phyloP scores from a whole-genome alignment of 1,284 basidiomycete genomes.

The Flammula alnicola region DNA sequence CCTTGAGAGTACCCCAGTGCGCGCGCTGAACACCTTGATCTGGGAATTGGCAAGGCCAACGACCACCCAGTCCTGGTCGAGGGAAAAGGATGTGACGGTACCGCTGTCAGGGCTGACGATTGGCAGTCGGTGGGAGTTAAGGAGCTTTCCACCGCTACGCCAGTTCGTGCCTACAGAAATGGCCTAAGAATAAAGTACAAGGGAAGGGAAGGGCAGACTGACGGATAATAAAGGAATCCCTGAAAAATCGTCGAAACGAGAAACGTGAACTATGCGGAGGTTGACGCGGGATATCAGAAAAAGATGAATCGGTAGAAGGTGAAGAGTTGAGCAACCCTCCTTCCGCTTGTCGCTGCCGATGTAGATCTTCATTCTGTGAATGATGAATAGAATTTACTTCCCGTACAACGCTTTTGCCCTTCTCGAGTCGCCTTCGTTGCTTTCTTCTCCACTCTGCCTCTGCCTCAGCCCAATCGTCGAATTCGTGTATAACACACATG shows the following conservation, averaged over 20 bases:
- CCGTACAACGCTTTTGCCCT: too few species aligned
- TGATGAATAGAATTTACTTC: too few species aligned
- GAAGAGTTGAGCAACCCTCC: neutral
- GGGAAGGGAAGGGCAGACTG: constrained; percentile 30
- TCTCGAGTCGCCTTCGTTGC: constrained; percentile 3
- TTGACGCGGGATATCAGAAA: constrained; percentile 6
- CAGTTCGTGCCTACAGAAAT: constrained; percentile 71
- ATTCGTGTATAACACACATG: constrained; percentile 62
- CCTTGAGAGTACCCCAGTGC: constrained; percentile 77
- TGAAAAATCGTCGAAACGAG: constrained; percentile 78
- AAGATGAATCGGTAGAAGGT: neutral
- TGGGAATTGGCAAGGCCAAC: constrained; percentile 89
- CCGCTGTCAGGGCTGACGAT: constrained; percentile 58
- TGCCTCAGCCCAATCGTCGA: constrained; percentile 36
- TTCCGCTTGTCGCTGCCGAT: neutral
- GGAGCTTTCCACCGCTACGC: constrained; percentile 79
- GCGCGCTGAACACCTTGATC: constrained; percentile 87
- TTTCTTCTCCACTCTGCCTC: constrained; percentile 8
- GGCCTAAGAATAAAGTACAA: neutral
- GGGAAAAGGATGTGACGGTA: constrained; percentile 86
- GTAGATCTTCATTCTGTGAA: neutral
- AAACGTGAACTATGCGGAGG: constrained; percentile 37
- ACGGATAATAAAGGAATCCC: constrained; percentile 78
- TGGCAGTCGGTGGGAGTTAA: constrained; percentile 75
- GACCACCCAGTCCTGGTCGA: constrained; percentile 87